A percentile compares a stretch with the other conserved stretches of the same genome.
phyloP scores from a whole-genome alignment of 2,329 filamentous ascomycete species.

The Fusarium fracticaudum region DNA sequence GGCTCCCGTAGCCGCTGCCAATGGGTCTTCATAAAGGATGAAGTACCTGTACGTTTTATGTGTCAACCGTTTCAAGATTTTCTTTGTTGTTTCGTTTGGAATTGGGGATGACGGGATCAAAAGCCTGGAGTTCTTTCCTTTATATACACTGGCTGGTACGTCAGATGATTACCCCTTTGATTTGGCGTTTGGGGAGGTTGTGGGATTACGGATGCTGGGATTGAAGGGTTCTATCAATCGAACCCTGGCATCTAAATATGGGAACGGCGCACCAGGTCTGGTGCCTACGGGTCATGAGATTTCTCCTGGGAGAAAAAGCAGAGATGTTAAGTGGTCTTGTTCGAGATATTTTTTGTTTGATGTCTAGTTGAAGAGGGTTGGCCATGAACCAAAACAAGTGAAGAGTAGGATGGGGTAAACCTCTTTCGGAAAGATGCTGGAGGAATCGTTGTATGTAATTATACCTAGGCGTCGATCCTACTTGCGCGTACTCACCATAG shows the following conservation, averaged over 20 bases:
- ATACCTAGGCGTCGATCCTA: slow-evolving; percentile 23
- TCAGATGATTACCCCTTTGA: slow-evolving; percentile 34
- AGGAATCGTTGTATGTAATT: slow-evolving; percentile 38
- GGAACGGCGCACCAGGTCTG: slow-evolving; percentile 21
- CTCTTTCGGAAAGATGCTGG: neutral
- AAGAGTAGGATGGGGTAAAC: slow-evolving; percentile 9
- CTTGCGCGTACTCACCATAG: slow-evolving; percentile 20
- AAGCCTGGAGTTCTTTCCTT: slow-evolving; percentile 46
- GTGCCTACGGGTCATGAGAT: slow-evolving; percentile 17
- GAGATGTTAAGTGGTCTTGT: neutral
- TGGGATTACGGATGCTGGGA: slow-evolving; percentile 23
- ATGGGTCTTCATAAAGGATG: slow-evolving; percentile 43
- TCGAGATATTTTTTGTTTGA: neutral
- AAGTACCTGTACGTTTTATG: slow-evolving; percentile 41
- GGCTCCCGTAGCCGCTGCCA: slow-evolving; percentile 38
- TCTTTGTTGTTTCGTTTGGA: slow-evolving; percentile 28
- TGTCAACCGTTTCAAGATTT: slow-evolving; percentile 26
- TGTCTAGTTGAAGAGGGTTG: neutral
- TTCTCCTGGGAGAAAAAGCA: slow-evolving; percentile 14
- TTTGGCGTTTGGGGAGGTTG: slow-evolving; percentile 41
- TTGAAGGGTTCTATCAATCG: slow-evolving; percentile 12
- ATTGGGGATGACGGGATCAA: slow-evolving; percentile 39
- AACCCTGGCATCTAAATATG: slow-evolving; percentile 10
- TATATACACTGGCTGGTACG: slow-evolving; percentile 41
- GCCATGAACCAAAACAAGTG: neutral